Evolutionary conservation across 2,329 filamentous ascomycete genomes (phyloP).

Genomic region (Aotearoamyces nothofagi): DNA sequence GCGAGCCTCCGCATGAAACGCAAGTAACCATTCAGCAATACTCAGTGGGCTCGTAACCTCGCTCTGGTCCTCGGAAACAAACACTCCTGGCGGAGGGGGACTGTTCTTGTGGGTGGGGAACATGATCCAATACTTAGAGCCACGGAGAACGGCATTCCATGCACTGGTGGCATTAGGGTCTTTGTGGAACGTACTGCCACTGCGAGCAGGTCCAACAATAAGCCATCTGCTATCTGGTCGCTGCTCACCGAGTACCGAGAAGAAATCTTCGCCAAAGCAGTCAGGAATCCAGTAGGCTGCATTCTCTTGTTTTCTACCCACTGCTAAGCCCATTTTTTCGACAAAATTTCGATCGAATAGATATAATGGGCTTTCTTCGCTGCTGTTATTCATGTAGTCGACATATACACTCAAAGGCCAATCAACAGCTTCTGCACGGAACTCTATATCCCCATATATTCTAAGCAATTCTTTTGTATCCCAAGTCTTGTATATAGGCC

Average conservation of each 20-base stretch:
- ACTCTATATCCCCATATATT: constrained; percentile 51
- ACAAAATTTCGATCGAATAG: constrained; percentile 81
- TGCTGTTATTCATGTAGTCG: constrained; percentile 64
- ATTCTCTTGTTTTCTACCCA: constrained; percentile 34
- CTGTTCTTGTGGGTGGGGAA: constrained; percentile 51
- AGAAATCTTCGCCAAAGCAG: constrained; percentile 79
- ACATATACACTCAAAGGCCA: constrained; percentile 76
- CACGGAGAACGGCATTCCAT: constrained; percentile 87
- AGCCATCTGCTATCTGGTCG: constrained; percentile 85
- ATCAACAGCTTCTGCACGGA: constrained; percentile 86
- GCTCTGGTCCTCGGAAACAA: constrained; percentile 74
- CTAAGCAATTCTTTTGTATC: constrained; percentile 48
- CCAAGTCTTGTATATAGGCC: constrained; percentile 69
- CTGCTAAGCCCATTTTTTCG: constrained; percentile 63
- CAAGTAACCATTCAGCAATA: constrained; percentile 91
- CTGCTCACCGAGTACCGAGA: constrained; percentile 60
- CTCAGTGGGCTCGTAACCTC: constrained; percentile 89
- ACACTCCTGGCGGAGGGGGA: constrained; percentile 63
- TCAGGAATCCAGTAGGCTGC: constrained; percentile 59
- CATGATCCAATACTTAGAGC: constrained; percentile 98
- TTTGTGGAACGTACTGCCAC: constrained; percentile 92
- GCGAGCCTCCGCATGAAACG: constrained; percentile 75
- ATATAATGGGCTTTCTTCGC: constrained; percentile 82
- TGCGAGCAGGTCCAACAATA: constrained; percentile 74
- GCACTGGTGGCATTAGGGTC: constrained; percentile 60